phyloP scores from a whole-genome alignment of 306 rosid species.

The Prunus dulcis region DNA sequence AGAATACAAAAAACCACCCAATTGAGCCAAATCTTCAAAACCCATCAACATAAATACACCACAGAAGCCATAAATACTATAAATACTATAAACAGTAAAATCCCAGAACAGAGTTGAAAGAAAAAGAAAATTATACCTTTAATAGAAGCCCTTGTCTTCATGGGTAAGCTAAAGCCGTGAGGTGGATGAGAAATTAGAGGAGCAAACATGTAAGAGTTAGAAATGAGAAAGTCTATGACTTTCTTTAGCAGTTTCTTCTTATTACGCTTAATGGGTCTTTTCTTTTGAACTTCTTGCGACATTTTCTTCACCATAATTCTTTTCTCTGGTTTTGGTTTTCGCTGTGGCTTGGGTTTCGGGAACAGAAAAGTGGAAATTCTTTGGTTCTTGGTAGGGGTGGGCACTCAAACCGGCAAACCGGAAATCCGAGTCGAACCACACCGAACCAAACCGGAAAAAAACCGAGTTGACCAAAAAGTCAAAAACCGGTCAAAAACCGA shows the following conservation, averaged over 20 bases:
- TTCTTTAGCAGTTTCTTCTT: slow-evolving; percentile 39
- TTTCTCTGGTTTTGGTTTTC: slow-evolving; percentile 2
- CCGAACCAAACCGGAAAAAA: too few relatives aligned
- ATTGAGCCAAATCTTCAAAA: neutral
- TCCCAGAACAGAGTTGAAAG: neutral
- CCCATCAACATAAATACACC: neutral
- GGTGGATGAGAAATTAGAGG: slow-evolving; percentile 43
- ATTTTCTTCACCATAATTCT: slow-evolving; percentile 37
- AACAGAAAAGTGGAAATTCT: neutral
- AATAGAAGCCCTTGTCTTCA: slow-evolving; percentile 13
- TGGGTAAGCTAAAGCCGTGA: slow-evolving; percentile 7
- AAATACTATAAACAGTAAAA: neutral
- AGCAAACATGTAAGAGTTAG: slow-evolving; percentile 62
- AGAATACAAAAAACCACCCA: neutral
- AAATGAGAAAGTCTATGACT: slow-evolving; percentile 47
- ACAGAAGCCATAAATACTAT: neutral
- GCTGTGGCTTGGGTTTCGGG: neutral
- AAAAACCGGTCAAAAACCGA: too few relatives aligned
- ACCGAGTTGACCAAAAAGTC: too few relatives aligned
- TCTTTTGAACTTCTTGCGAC: slow-evolving; percentile 26
- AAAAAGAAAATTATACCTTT: slow-evolving; percentile 15
- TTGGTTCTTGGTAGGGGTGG: neutral
- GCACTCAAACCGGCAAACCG: too few relatives aligned
- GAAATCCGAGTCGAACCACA: too few relatives aligned
- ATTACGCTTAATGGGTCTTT: slow-evolving; percentile 30